phyloP scores from a whole-genome alignment of 1,139 yeast genomes.

The Suhomyces wounanorum region DNA sequence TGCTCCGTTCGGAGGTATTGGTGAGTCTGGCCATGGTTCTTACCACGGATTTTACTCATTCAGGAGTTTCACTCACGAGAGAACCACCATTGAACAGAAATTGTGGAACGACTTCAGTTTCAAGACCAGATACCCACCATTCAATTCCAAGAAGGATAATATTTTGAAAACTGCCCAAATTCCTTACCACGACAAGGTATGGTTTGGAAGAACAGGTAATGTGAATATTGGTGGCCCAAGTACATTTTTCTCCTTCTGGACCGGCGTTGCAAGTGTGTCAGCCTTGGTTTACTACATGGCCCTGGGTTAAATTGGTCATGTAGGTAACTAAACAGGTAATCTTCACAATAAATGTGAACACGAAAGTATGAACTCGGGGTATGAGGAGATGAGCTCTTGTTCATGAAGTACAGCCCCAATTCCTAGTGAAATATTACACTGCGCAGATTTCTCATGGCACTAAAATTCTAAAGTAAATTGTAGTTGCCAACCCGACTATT shows the following conservation, averaged over 20 bases:
- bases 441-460: too few species aligned
- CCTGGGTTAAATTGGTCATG: conserved; percentile 4
- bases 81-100: conserved; percentile 70
- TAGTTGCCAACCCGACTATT: too few species aligned
- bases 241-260: conserved; percentile 35
- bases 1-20: conserved; percentile 93
- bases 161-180: conserved; percentile 29
- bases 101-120: conserved; percentile 63
- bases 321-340: background rate
- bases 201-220: conserved; percentile 42
- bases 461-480: too few species aligned
- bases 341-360: conserved; percentile 22
- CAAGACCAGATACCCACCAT: conserved; percentile 72
- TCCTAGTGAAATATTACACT: too few species aligned
- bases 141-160: conserved; percentile 35
- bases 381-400: too few species aligned
- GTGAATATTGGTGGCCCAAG: conserved; percentile 41
- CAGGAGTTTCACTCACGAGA: conserved; percentile 72
- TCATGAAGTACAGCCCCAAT: too few species aligned
- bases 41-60: conserved; percentile 82
- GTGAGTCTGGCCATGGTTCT: conserved; percentile 76
- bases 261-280: conserved; percentile 33
- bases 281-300: conserved; percentile 27
- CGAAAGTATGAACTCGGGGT: background rate
- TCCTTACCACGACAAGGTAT: conserved; percentile 32